phyloP scores from a whole-genome alignment of 2,329 filamentous ascomycete genomes.

The Periconia digitata region DNA sequence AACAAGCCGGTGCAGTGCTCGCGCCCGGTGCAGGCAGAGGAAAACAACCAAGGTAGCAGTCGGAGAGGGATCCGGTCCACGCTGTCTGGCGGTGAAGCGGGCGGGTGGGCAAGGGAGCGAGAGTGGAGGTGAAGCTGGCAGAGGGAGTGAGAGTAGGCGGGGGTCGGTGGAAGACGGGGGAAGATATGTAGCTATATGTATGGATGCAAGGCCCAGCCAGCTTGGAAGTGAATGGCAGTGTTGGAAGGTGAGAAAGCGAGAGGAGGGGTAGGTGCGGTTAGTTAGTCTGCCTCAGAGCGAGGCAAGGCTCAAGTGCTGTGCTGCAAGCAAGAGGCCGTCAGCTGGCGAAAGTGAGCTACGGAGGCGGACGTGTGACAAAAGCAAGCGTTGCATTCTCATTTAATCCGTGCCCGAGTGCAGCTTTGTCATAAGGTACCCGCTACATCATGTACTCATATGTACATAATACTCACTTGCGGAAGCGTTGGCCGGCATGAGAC shows the following conservation, averaged over 20 bases:
- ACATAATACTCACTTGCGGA: too few species aligned
- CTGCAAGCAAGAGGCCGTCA: constrained; percentile 7
- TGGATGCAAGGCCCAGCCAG: neutral
- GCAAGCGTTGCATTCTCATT: constrained; percentile 3
- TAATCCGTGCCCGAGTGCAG: constrained; percentile 3
- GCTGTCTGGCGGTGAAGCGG: constrained; percentile 15
- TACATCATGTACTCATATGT: constrained; percentile 4
- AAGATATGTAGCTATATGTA: neutral
- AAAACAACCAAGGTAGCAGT: neutral
- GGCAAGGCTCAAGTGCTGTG: constrained; percentile 2
- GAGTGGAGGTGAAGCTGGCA: constrained; percentile 22
- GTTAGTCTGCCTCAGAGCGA: constrained; percentile 3
- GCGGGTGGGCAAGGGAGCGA: constrained; percentile 12
- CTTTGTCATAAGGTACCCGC: constrained; percentile 9
- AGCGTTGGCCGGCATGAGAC: too few species aligned
- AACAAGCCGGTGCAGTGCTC: neutral
- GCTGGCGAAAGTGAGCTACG: constrained; percentile 4
- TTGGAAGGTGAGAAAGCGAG: constrained; percentile 1
- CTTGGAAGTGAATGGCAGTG: neutral
- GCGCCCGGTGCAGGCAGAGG: neutral
- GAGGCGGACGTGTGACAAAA: constrained; percentile 3
- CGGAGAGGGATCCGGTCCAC: constrained; percentile 15
- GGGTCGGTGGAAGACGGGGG: neutral
- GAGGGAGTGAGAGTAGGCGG: constrained; percentile 4
- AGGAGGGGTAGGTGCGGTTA: constrained; percentile 2